phyloP scores from a whole-genome alignment of 2,329 filamentous ascomycete species.

The Proliferodiscus dingleyae region DNA sequence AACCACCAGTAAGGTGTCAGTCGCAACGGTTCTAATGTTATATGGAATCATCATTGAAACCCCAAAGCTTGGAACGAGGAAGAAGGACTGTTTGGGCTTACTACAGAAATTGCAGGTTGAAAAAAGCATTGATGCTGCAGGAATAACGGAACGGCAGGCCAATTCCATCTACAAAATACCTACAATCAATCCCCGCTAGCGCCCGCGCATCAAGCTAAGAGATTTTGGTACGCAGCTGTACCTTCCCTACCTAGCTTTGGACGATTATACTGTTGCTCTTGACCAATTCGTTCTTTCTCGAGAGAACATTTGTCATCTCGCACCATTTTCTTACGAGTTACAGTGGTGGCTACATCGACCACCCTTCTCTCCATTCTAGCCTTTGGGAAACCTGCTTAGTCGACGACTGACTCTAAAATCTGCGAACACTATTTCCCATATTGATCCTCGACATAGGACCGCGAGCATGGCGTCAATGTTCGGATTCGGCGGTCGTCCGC shows the following conservation, averaged over 20 bases:
- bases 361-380: no score
- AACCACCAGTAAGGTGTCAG: constrained; percentile 47
- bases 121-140: not conserved
- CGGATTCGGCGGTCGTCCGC: constrained; percentile 67
- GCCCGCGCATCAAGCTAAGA: no score
- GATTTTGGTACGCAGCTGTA: no score
- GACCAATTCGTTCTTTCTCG: no score
- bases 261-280: no score
- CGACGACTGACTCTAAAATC: no score
- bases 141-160: not conserved
- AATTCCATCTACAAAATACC: not conserved
- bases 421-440: not conserved
- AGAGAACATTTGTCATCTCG: no score
- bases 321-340: no score
- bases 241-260: no score
- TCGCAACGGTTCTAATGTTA: constrained; percentile 55
- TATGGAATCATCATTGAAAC: constrained; percentile 45
- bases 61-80: constrained; percentile 1
- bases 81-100: constrained; percentile 12
- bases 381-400: no score
- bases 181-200: constrained; percentile 10
- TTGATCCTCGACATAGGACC: constrained; percentile 2
- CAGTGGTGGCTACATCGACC: no score
- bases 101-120: constrained; percentile 3
- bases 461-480: constrained; percentile 64